These are phyloP conservation scores for Starmerella roubikii DNA, from an alignment of 805 yeast species.

Conservation along the genomic window DNA sequence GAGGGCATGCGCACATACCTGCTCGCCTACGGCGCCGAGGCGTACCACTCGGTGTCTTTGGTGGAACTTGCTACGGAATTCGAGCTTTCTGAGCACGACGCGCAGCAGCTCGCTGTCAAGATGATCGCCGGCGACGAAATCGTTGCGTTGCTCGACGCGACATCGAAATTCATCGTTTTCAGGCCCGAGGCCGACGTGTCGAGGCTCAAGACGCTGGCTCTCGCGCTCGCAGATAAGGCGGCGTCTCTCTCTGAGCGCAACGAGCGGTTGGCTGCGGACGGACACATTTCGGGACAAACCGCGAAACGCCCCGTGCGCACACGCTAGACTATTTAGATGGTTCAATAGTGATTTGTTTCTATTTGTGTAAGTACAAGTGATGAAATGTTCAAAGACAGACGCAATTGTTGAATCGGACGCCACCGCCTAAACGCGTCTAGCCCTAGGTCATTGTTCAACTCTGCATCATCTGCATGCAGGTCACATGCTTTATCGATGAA, in stretches of 20 bases:
- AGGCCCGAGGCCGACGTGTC: constrained; percentile 67
- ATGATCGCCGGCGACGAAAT: constrained; percentile 71
- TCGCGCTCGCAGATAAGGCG: constrained; percentile 70
- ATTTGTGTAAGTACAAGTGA: too few species aligned
- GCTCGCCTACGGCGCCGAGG: constrained; percentile 58
- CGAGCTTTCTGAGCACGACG: constrained; percentile 42
- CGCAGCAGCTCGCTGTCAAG: constrained; percentile 51
- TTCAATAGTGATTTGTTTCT: too few species aligned
- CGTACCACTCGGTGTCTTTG: constrained; percentile 62
- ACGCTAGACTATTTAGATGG: too few species aligned
- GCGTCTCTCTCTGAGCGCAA: constrained; percentile 67
- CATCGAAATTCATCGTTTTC: constrained; percentile 49
- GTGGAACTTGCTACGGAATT: constrained; percentile 52
- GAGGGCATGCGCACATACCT: constrained; percentile 91
- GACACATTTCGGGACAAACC: constrained; percentile 34
- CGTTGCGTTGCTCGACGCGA: constrained; percentile 58
- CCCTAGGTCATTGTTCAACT: too few species aligned
- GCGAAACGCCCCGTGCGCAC: constrained; percentile 12
- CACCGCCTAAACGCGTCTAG: too few species aligned
- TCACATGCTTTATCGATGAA: too few species aligned
- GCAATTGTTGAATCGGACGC: too few species aligned
- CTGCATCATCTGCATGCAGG: too few species aligned
- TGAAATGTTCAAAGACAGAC: too few species aligned
- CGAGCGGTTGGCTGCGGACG: constrained; percentile 70
- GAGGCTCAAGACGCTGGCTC: constrained; percentile 75